These are phyloP conservation scores for Paraphoma sp. DNA, from an alignment of 2,329 filamentous ascomycete genomes.

Conservation along the genomic window DNA sequence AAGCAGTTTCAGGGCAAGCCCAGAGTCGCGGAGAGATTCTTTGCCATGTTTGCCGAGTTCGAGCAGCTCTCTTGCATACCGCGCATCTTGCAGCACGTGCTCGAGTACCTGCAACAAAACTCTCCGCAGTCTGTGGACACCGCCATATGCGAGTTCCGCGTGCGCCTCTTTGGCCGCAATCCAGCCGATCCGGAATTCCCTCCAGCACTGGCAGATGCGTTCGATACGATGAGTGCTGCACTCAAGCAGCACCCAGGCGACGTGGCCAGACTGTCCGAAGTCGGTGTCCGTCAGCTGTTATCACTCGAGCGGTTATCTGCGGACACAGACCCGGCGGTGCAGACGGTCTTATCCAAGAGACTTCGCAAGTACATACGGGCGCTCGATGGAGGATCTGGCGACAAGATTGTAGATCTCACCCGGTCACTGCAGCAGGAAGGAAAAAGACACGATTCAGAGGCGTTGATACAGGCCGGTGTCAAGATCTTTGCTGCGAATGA, in stretches of 20 bases:
- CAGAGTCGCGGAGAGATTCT: conserved; percentile 76
- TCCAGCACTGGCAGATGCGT: conserved; percentile 68
- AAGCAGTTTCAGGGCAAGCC: conserved; percentile 76
- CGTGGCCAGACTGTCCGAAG: conserved; percentile 50
- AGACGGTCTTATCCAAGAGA: conserved; percentile 57
- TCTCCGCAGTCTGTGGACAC: conserved; percentile 64
- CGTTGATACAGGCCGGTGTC: conserved; percentile 30
- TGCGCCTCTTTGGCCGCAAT: conserved; percentile 71
- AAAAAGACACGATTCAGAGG: conserved; percentile 33
- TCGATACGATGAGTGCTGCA: conserved; percentile 67
- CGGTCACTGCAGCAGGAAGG: conserved; percentile 33
- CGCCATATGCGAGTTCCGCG: conserved; percentile 73
- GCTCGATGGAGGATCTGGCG: conserved; percentile 34
- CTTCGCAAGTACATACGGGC: conserved; percentile 45
- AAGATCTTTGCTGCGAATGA: conserved; percentile 41
- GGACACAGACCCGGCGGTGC: conserved; percentile 60
- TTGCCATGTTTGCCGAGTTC: conserved; percentile 78
- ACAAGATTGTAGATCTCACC: conserved; percentile 30
- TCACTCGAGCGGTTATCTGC: conserved; percentile 51
- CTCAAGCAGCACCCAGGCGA: conserved; percentile 46
- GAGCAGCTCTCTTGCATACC: conserved; percentile 67
- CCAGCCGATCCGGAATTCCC: conserved; percentile 74
- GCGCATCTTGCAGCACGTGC: conserved; percentile 75
- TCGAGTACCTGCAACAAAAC: conserved; percentile 66
- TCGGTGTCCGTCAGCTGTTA: conserved; percentile 58